These are phyloP conservation scores for Talaromyces verruculosus DNA, from an alignment of 2,329 filamentous ascomycete genomes.

Conservation along the genomic window DNA sequence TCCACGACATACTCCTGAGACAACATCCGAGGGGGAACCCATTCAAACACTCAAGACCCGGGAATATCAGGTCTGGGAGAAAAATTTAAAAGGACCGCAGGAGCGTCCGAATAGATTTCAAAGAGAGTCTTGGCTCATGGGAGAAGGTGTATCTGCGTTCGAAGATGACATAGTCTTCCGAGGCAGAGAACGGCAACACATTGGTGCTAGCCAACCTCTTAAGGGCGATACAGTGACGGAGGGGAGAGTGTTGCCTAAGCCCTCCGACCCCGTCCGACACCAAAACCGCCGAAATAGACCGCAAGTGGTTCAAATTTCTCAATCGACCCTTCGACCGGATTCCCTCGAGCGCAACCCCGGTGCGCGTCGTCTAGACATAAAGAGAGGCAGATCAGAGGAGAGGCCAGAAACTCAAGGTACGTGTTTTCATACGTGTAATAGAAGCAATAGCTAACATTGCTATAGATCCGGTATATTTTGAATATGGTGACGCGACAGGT, in stretches of 20 bases:
- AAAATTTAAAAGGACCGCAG: not conserved
- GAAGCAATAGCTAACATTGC: too few species aligned
- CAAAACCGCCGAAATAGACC: not conserved
- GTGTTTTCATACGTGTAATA: too few species aligned
- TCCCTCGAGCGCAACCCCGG: not conserved
- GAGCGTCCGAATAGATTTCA: not conserved
- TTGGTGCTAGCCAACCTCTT: not conserved
- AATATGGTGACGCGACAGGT: too few species aligned
- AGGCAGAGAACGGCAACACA: not conserved
- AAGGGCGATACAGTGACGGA: not conserved
- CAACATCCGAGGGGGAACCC: not conserved
- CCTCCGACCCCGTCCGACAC: not conserved
- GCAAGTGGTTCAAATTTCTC: not conserved
- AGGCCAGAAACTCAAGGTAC: too few species aligned
- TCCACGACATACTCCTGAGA: not conserved
- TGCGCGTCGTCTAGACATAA: not conserved
- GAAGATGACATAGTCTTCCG: not conserved
- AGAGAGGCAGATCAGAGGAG: too few species aligned
- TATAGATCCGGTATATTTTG: too few species aligned
- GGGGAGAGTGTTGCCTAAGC: not conserved
- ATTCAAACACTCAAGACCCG: not conserved
- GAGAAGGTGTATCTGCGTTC: not conserved
- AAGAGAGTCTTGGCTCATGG: not conserved
- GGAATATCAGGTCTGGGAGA: not conserved
- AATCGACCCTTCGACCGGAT: not conserved